Base-by-base conservation (phyloP, 805 yeast species). In the Yamadazyma paraphyllophila region DNA sequence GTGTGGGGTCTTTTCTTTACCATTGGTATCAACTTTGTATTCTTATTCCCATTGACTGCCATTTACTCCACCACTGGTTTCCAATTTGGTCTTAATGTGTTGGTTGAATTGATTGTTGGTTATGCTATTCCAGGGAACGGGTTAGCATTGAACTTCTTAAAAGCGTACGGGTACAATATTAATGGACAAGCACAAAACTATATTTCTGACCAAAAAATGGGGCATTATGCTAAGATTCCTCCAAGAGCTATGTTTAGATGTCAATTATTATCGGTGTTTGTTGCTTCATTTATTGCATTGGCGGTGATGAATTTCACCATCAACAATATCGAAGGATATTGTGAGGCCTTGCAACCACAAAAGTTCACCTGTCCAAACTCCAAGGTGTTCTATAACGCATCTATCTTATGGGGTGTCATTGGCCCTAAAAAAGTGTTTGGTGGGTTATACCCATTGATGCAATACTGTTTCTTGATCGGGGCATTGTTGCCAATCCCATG, bases 401-500 rank as follows among this genome's bases (percentile, higher is more conserved):
- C 85, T 0, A 71, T 83, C 16, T 61, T 80, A 40, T 83, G 88
- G 88, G 88, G 87, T 43, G 74, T 63, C 58, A 73, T 83, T 52
- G 88, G 88, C 0, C 72, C 72, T 9, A 60, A 61, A 55, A 63
- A 57, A 45, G 66, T 64, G 4, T 66, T 66, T 43, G 49, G 48
- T 13, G 65, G 65, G n/a, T 48, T 65, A 24, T 65, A 67, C 49
- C 71, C 70, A 15, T 43, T 63, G 20, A 56, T 67, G 51, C 58
- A 61, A 50, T 66, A 53, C 48, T 65, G 67, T 35, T 65, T 67
- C 57, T 58, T 66, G 49, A 60, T 67, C 36, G 73, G 71, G 7
- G 54, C 58, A 37, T 52, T 65, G 36, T 46, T 59, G 15, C 63
- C 59, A 8, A 45, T 61, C 35, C 56, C 60, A 20, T 55, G 61